A percentile compares a stretch with the other conserved stretches of the same genome.
phyloP scores from a whole-genome alignment of 768 basidiomycete genomes.

The Tephrocybe sp. region DNA sequence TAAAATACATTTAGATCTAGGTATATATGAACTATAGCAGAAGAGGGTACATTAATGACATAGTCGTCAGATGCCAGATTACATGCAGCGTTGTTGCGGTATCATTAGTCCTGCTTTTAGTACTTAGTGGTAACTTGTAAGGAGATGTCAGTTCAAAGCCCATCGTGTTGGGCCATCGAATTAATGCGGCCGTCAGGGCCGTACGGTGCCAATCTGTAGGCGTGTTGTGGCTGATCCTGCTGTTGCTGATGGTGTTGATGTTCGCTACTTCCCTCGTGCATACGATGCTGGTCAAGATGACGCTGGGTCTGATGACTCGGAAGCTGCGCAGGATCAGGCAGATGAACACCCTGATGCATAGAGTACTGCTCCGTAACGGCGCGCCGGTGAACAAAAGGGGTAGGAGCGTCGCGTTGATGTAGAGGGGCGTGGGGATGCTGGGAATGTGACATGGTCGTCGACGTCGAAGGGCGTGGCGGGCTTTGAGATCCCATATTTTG shows the following conservation, averaged over 20 bases:
- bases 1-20: conserved; percentile 27
- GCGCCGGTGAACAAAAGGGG: conserved; percentile 57
- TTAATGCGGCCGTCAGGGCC: conserved; percentile 48
- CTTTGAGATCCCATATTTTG: conserved; percentile 39
- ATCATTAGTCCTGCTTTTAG: conserved; percentile 20
- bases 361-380: conserved; percentile 57
- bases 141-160: conserved; percentile 11
- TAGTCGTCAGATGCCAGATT: conserved; percentile 18
- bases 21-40: conserved; percentile 26
- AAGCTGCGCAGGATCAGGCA: conserved; percentile 44
- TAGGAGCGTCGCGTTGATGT: conserved; percentile 40
- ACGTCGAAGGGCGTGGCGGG: conserved; percentile 37
- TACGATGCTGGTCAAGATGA: conserved; percentile 42
- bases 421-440: conserved; percentile 31
- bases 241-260: conserved; percentile 19
- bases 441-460: conserved; percentile 34
- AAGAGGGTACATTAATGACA: conserved; percentile 25
- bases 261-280: conserved; percentile 28
- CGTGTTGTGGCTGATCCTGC: conserved; percentile 23
- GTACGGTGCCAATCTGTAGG: conserved; percentile 36
- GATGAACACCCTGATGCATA: conserved; percentile 49
- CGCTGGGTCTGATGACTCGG: conserved; percentile 41
- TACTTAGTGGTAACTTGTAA: conserved; percentile 11
- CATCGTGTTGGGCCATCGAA: conserved; percentile 43
- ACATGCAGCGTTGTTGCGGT: conserved; percentile 14